Conservation (phyloP, 768 basidiomycete genomes). For the Crucibulum laeve region DNA sequence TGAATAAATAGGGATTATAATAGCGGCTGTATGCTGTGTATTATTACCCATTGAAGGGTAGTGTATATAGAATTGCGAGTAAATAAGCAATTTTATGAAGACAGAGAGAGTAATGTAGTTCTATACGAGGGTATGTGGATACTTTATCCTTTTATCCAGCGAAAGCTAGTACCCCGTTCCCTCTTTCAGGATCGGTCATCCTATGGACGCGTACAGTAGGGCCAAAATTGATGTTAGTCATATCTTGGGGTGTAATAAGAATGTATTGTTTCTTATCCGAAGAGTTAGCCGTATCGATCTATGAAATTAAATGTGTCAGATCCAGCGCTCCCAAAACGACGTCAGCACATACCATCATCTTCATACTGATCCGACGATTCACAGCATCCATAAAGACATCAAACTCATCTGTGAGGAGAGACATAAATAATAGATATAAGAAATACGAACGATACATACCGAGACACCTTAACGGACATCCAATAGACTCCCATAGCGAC, state of each 20-base stretch:
- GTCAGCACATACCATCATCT: constrained; percentile 74
- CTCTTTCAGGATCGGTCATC: constrained; percentile 79
- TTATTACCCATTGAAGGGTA: too few relatives aligned
- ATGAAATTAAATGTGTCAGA: constrained; percentile 1
- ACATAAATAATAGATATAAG: constrained; percentile 1
- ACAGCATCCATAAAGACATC: constrained; percentile 98
- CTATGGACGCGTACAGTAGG: constrained; percentile 67
- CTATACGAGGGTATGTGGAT: too few relatives aligned
- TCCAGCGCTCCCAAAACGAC: background rate
- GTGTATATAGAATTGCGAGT: too few relatives aligned
- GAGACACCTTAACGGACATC: constrained; percentile 90
- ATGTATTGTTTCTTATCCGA: constrained; percentile 91
- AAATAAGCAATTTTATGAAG: too few relatives aligned
- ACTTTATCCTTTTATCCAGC: constrained; percentile 4
- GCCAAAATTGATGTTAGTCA: constrained; percentile 70
- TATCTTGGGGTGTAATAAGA: constrained; percentile 93
- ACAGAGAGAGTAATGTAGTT: too few relatives aligned
- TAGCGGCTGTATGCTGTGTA: too few relatives aligned
- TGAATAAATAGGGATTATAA: too few relatives aligned
- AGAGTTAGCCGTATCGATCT: constrained; percentile 88
- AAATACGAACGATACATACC: constrained; percentile 36
- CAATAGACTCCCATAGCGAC: constrained; percentile 95
- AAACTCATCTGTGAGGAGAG: constrained; percentile 70
- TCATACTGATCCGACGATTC: constrained; percentile 89
- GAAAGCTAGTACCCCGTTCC: constrained; percentile 41